phyloP scores from a whole-genome alignment of 2,329 filamentous ascomycete species.

The Polychaeton citri region DNA sequence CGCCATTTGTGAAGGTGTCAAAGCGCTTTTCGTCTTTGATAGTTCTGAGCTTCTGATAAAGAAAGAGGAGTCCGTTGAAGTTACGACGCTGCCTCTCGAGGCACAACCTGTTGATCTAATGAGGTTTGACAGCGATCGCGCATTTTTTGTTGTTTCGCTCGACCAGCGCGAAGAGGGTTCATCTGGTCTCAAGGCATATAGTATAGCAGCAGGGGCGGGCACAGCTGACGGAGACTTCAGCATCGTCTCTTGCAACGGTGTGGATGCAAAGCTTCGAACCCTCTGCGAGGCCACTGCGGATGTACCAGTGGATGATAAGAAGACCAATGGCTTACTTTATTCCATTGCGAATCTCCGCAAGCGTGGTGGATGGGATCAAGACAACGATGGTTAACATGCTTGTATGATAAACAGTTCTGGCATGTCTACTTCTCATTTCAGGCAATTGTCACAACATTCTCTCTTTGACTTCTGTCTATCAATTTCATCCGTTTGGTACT shows the following conservation, averaged over 20 bases:
- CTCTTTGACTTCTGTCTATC: no score
- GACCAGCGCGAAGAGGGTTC: slow-evolving; percentile 5
- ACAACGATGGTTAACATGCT: neutral
- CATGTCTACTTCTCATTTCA: no score
- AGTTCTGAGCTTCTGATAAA: neutral
- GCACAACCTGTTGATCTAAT: slow-evolving; percentile 8
- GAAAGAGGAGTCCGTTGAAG: neutral
- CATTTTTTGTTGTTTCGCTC: slow-evolving; percentile 6
- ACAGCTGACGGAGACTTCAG: neutral
- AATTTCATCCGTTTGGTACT: no score
- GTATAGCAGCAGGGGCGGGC: neutral
- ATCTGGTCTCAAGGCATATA: slow-evolving; percentile 1
- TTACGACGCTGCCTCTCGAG: slow-evolving; percentile 1
- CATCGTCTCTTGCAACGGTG: neutral
- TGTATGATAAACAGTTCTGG: no score
- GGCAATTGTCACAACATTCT: no score
- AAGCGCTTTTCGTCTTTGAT: slow-evolving; percentile 2
- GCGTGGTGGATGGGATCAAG: slow-evolving; percentile 16
- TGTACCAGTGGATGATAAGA: slow-evolving; percentile 21
- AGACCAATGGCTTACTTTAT: slow-evolving; percentile 33
- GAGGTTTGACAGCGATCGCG: slow-evolving; percentile 1
- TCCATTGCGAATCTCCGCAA: slow-evolving; percentile 37
- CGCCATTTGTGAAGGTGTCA: slow-evolving; percentile 7
- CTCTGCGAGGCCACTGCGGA: slow-evolving; percentile 9
- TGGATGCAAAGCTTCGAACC: slow-evolving; percentile 3